These are phyloP conservation scores for Yamadazyma tumulicola DNA, from an alignment of 805 yeast species.

Conservation along the genomic window DNA sequence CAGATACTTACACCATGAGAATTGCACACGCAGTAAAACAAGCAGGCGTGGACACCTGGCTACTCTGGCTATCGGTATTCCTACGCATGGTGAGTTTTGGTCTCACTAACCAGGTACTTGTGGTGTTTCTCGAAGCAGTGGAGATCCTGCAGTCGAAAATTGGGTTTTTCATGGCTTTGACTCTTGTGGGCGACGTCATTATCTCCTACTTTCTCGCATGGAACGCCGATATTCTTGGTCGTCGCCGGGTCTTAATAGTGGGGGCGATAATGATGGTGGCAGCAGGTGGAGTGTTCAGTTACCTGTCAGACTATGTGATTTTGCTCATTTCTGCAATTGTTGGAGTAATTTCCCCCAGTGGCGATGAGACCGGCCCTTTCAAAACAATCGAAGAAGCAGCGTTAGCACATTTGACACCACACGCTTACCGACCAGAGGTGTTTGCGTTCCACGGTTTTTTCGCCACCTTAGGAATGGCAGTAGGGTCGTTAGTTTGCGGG, in stretches of 20 bases:
- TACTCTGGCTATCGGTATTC: conserved; percentile 68
- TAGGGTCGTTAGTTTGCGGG: conserved; percentile 70
- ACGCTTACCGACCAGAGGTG: conserved; percentile 60
- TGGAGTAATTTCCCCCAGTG: conserved; percentile 87
- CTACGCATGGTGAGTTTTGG: conserved; percentile 74
- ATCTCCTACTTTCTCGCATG: conserved; percentile 71
- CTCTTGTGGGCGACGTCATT: conserved; percentile 73
- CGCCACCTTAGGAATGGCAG: conserved; percentile 68
- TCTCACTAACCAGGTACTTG: conserved; percentile 71
- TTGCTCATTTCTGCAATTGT: conserved; percentile 68
- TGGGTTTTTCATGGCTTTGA: conserved; percentile 79
- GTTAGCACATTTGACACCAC: conserved; percentile 73
- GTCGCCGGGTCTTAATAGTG: conserved; percentile 56
- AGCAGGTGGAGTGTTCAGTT: conserved; percentile 66
- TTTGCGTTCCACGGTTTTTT: conserved; percentile 72
- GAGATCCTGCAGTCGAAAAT: conserved; percentile 54
- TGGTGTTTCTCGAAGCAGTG: conserved; percentile 58
- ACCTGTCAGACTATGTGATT: conserved; percentile 47
- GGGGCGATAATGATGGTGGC: conserved; percentile 67
- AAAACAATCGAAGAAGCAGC: conserved; percentile 82
- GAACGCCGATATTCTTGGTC: conserved; percentile 71
- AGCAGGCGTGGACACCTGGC: conserved; percentile 50
- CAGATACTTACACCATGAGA: too few relatives aligned
- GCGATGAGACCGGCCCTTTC: conserved; percentile 90
- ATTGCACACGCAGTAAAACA: conserved; percentile 7